These are phyloP conservation scores for Populus tomentosa DNA, from an alignment of 441 rosid species.

Conservation along the genomic window DNA sequence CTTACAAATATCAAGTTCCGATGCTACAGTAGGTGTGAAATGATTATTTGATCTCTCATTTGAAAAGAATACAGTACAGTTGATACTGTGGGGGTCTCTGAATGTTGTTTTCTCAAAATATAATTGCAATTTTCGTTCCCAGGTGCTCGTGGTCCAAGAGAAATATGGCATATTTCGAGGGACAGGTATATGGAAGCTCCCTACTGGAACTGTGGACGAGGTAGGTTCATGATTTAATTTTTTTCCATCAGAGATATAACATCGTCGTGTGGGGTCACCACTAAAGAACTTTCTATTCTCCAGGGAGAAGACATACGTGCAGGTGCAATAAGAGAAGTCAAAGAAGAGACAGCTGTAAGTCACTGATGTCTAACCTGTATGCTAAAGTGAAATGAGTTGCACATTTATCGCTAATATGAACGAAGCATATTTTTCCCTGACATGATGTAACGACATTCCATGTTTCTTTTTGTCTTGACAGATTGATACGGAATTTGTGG, in stretches of 20 bases:
- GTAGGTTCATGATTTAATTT: slow-evolving; percentile 20
- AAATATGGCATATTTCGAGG: slow-evolving; percentile 54
- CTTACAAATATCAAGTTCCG: neutral
- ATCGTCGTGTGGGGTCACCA: neutral
- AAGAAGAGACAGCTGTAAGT: slow-evolving; percentile 75
- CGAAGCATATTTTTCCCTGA: neutral
- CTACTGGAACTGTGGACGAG: slow-evolving; percentile 85
- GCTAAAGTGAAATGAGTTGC: neutral
- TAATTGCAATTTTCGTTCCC: slow-evolving; percentile 17
- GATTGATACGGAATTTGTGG: slow-evolving; percentile 55
- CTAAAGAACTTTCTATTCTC: slow-evolving; percentile 12
- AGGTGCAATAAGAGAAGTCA: slow-evolving; percentile 60
- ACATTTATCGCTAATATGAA: neutral
- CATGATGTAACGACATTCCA: neutral
- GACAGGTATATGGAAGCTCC: slow-evolving; percentile 74
- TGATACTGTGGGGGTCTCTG: neutral
- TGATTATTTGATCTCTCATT: neutral
- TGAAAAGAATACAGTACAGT: neutral
- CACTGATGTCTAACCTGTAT: neutral
- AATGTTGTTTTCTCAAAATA: neutral
- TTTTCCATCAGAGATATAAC: neutral
- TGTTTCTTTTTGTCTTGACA: slow-evolving; percentile 21
- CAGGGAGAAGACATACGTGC: slow-evolving; percentile 62
- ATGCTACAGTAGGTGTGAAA: neutral
- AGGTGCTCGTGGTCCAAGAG: slow-evolving; percentile 85